phyloP scores from a whole-genome alignment of 164 flowering plant species.

The Piper longum region DNA sequence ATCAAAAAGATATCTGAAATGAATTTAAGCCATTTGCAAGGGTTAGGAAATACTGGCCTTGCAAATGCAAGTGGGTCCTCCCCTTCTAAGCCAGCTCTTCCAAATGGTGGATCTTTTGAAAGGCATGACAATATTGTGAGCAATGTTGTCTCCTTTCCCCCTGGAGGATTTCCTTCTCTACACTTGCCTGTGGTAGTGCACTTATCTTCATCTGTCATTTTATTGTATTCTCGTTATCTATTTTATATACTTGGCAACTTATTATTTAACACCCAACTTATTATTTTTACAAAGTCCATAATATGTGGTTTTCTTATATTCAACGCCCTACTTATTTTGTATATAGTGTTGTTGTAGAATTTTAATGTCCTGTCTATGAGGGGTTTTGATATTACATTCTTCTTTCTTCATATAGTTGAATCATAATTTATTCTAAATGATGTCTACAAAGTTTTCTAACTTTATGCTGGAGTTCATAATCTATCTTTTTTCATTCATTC shows the following conservation, averaged over 20 bases:
- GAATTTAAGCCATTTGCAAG: constrained; percentile 68
- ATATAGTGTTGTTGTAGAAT: no score
- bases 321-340: no score
- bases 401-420: neutral
- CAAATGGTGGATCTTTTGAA: constrained; percentile 67
- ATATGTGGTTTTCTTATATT: no score
- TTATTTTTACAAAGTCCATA: no score
- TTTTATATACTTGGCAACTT: no score
- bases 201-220: constrained; percentile 14
- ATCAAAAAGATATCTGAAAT: constrained; percentile 75
- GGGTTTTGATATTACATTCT: neutral
- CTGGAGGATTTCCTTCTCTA: constrained; percentile 69
- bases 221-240: neutral
- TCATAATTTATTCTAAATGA: neutral
- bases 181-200: constrained; percentile 94
- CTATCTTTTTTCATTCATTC: neutral
- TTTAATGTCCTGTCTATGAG: no score
- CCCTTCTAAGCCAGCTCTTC: constrained; percentile 28
- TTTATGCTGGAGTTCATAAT: neutral
- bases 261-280: no score
- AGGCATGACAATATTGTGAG: constrained; percentile 26
- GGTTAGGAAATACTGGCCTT: constrained; percentile 56
- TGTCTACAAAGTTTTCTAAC: no score
- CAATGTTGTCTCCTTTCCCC: constrained; percentile 58
- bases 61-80: constrained; percentile 51